These are phyloP conservation scores for Kuraishia hungarica DNA, from an alignment of 805 yeast species.

Conservation along the genomic window DNA sequence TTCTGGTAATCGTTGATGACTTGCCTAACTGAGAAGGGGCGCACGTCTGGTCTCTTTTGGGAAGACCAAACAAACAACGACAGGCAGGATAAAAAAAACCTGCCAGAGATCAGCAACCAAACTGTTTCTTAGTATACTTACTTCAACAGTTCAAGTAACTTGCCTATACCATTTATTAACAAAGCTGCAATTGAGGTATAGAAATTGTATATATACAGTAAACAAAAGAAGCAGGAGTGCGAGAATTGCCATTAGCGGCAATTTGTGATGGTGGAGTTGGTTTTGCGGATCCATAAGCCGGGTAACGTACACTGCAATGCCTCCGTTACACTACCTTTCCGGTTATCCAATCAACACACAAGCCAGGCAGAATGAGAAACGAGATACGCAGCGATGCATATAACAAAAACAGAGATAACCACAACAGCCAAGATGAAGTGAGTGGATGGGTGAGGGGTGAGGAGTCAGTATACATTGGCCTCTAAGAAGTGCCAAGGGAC, in stretches of 20 bases:
- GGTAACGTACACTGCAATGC: not conserved
- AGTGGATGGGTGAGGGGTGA: not conserved
- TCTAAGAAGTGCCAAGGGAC: too few species aligned
- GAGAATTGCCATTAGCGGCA: not conserved
- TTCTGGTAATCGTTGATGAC: constrained; percentile 3
- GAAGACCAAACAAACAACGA: not conserved
- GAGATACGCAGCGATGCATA: not conserved
- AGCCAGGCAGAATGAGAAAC: not conserved
- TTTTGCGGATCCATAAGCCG: not conserved
- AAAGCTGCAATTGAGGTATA: not conserved
- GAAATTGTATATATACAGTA: not conserved
- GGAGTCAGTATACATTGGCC: too few species aligned
- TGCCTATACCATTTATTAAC: not conserved
- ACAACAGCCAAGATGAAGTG: not conserved
- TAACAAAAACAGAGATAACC: not conserved
- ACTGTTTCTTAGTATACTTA: not conserved
- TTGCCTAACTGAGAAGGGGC: constrained; percentile 2
- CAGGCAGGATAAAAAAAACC: not conserved
- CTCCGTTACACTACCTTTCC: not conserved
- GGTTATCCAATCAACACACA: not conserved
- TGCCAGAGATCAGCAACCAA: not conserved
- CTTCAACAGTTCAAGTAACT: not conserved
- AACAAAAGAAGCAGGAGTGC: not conserved
- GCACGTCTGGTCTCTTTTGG: not conserved
- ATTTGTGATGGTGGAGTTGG: not conserved